These are phyloP conservation scores for Scheffersomyces illinoinensis DNA, from an alignment of 1,139 yeast genomes.

Conservation along the genomic window DNA sequence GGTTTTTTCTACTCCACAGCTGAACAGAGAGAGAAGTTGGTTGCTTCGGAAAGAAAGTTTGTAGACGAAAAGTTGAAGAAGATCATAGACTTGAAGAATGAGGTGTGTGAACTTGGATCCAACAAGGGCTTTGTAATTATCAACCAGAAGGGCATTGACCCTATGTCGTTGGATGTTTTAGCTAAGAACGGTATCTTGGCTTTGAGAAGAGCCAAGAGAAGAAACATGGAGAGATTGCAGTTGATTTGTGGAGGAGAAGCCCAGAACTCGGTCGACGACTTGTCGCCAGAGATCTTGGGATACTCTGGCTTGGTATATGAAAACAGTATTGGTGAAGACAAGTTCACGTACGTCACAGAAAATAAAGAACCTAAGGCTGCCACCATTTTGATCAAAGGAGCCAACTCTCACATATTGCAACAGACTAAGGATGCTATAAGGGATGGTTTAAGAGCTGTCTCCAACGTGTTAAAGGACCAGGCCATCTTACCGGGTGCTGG, in stretches of 20 bases:
- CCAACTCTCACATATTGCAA: slow-evolving; percentile 82
- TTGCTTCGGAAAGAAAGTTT: slow-evolving; percentile 89
- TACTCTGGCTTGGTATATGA: slow-evolving; percentile 90
- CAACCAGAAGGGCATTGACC: slow-evolving; percentile 98
- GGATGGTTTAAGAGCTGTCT: slow-evolving; percentile 94
- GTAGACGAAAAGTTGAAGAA: slow-evolving; percentile 92
- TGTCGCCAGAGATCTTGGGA: slow-evolving; percentile 83
- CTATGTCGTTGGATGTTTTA: slow-evolving; percentile 91
- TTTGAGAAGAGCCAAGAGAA: slow-evolving; percentile 94
- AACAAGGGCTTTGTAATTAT: slow-evolving; percentile 87
- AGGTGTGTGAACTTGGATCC: slow-evolving; percentile 78
- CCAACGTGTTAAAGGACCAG: slow-evolving; percentile 85
- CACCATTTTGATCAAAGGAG: slow-evolving; percentile 89
- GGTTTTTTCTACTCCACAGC: slow-evolving; percentile 94
- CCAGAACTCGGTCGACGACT: slow-evolving; percentile 94
- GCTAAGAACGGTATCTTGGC: slow-evolving; percentile 95
- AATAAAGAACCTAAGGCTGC: slow-evolving; percentile 90
- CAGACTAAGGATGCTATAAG: slow-evolving; percentile 97
- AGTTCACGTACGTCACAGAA: slow-evolving; percentile 93
- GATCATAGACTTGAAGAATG: slow-evolving; percentile 89
- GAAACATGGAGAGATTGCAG: slow-evolving; percentile 98
- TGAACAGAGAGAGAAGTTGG: slow-evolving; percentile 94
- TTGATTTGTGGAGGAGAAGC: slow-evolving; percentile 97
- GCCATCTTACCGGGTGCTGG: slow-evolving; percentile 96
- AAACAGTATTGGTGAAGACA: slow-evolving; percentile 94